These are phyloP conservation scores for Oropetium thomaeum DNA, from an alignment of 176 grass and related monocot genomes.

Conservation along the genomic window DNA sequence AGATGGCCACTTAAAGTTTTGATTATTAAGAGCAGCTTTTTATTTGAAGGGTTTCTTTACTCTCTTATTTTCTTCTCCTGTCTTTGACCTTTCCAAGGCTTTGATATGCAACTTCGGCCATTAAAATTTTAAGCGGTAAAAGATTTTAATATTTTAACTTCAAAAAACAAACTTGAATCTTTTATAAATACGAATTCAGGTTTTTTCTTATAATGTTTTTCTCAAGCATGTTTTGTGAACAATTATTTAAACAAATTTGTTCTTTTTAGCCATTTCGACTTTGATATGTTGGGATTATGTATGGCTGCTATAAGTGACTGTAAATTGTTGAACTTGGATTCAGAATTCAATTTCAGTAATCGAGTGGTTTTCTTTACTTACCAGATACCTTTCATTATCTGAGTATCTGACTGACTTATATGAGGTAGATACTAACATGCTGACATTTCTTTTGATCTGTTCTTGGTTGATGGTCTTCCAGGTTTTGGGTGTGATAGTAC, in stretches of 20 bases:
- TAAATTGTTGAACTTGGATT: neutral
- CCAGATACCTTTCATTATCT: neutral
- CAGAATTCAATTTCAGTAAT: neutral
- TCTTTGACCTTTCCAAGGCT: neutral
- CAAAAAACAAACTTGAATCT: neutral
- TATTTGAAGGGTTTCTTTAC: neutral
- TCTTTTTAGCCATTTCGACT: neutral
- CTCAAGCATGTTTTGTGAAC: neutral
- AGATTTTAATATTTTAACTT: neutral
- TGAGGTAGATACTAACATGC: conserved; percentile 3
- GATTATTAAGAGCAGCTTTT: too few relatives aligned
- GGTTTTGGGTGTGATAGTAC: conserved; percentile 89
- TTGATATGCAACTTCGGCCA: neutral
- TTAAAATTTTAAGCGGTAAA: neutral
- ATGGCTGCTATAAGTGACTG: neutral
- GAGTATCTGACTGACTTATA: too few relatives aligned
- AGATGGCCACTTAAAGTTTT: too few relatives aligned
- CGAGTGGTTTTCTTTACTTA: neutral
- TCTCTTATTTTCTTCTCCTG: neutral
- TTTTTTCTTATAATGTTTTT: neutral
- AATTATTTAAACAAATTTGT: neutral
- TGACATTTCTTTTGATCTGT: conserved; percentile 17
- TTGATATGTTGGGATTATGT: conserved; percentile 5
- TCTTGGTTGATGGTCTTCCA: conserved; percentile 34
- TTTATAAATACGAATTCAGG: neutral